Evolutionary conservation across 345 rosid species (phyloP).

Genomic region (Pelargonium nanum): DNA sequence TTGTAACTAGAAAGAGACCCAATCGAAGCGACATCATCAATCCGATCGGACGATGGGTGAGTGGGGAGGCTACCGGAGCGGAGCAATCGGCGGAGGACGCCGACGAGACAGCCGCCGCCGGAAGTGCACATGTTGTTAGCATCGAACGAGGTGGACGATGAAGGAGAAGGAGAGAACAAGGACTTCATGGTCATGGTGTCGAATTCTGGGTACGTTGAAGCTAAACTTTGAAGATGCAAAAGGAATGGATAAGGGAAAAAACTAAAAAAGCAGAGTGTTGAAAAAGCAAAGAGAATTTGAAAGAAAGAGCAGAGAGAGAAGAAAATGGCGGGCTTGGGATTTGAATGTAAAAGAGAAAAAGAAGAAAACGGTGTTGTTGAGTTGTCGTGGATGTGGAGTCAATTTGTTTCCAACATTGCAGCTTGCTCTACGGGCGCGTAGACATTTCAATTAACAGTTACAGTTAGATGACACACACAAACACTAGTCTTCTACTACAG

Average conservation of each 20-base stretch:
- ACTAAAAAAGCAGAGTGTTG: not conserved
- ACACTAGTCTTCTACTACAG: no score
- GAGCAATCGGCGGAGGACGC: constrained; percentile 45
- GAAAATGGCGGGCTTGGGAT: not conserved
- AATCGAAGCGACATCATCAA: constrained; percentile 21
- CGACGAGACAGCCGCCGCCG: constrained; percentile 34
- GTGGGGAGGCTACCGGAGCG: constrained; percentile 45
- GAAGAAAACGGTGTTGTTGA: not conserved
- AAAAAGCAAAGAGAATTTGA: not conserved
- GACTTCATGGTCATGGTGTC: no score
- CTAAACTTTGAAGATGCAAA: no score
- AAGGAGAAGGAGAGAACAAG: constrained; percentile 28
- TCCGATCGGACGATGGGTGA: constrained; percentile 40
- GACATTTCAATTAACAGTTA: no score
- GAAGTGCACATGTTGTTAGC: constrained; percentile 24
- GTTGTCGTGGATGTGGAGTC: not conserved
- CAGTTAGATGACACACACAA: no score
- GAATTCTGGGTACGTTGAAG: no score
- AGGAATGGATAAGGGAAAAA: no score
- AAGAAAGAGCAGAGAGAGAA: not conserved
- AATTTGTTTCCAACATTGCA: no score
- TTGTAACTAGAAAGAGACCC: constrained; percentile 3
- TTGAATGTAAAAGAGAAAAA: not conserved
- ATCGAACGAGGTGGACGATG: constrained; percentile 23
- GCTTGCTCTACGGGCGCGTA: no score